Evolutionary conservation across 2,329 filamentous ascomycete species (phyloP), one percentile per base, ranked within the genome.

Genomic region (Podosphaera xanthii): DNA sequence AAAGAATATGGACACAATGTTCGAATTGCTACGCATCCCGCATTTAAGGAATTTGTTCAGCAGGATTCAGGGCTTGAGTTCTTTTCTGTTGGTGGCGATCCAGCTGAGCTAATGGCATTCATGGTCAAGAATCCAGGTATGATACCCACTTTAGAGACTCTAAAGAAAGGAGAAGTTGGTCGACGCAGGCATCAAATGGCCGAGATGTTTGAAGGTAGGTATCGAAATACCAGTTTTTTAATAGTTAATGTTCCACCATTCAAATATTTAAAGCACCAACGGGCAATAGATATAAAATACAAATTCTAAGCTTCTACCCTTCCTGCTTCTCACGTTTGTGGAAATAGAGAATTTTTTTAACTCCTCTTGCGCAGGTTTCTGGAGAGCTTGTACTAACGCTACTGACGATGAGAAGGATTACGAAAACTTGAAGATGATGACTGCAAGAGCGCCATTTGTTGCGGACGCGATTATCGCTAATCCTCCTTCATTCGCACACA

Each of bases 391-490:
- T 65, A 80, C 87, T 65, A 84, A 86, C 63, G 76, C 81, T 2
- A 86, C 81, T 0, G 84, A 88, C 62, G 81, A 86, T 63, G 80
- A 83, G 65, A 77, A 73, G 31, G 80, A 86, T 65, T 66, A 71
- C 1, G 71, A 73, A 10, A 86, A 83, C 64, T 65, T 78, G 36
- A 82, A 80, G 67, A 80, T 84, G 77, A 80, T 86, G 77, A 79
- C 77, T 0, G 69, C 75, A 5, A 80, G 76, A 62, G 68, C 74
- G 14, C 77, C 79, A 0, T 86, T 86, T 64, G 73, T 86, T 14
- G 83, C 83, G 0, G 82, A 92, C 67, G 83, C 81, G n/a, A 91
- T 92, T 64, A 91, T 92, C 61, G 86, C 87, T 0, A 92, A 92
- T 63, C 87, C 87, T 0, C 85, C 85, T 0, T 83, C 79, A 62